Evolutionary conservation across 2,329 filamentous ascomycete species (phyloP), one percentile per base, ranked within the genome.

Genomic region (Grosmannia serpens): DNA sequence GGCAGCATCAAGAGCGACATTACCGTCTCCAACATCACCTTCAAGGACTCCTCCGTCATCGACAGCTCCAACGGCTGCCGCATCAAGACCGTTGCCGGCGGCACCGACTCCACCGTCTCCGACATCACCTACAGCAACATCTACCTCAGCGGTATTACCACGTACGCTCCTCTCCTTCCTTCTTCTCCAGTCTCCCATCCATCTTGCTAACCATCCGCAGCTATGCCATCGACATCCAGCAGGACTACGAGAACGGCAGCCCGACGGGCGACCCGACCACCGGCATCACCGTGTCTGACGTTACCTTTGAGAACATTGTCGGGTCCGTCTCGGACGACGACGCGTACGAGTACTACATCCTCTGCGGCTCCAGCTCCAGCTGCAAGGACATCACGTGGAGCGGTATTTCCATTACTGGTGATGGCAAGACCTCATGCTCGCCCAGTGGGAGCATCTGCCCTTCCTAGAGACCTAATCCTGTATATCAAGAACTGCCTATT

Each of bases 221-320:
- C 29, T 81, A 82, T 65, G 80, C 76, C 51, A 77, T 84, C 60
- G 73, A 82, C 55, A 75, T 84, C 60, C 71, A 83, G 67, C 82
- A 84, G 70, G 78, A 82, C 65, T 83, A 82, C 64, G 69, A 74
- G 66, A 76, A 76, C 62, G 74, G 74, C 51, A 70, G 71, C 46
- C 71, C 70, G 2, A 73, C 70, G 0, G 63, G 61, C 15, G 31
- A 62, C 3, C 75, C 77, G 5, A 79, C 76, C 10, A 71, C 68
- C 33, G 75, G 75, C 55, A 73, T 79, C n/a, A 70, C 70, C 4
- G 77, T 80, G 62, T 76, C 73, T 3, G 69, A 65, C 13, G 65
- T 79, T 22, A 71, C 54, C 2, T 56, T 56, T 10, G 4, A 29
- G 6, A 10, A 31, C 41, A 56, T 56, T 35, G 20, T 69, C 10